Base-by-base conservation (phyloP, 495 filamentous ascomycete genomes). In the Penicillium verhagenii region DNA sequence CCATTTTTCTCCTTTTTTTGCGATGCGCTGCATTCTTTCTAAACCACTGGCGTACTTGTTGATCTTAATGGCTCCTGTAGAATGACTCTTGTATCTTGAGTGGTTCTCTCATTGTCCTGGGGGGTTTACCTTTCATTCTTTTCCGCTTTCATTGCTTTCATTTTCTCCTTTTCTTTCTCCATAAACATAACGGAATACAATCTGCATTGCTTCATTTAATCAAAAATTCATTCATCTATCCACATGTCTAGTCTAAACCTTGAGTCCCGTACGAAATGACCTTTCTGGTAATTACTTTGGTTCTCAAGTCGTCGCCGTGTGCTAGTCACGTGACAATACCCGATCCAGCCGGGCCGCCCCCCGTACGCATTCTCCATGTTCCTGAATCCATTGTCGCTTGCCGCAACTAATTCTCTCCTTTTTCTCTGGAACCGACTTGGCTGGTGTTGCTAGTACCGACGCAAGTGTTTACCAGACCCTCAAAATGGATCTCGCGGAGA, bases 401-500 rank as follows among this genome's bases (percentile, higher is more conserved):
- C 23, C 23, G 21, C 21, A 23, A 11, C 19, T 6, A 9, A 21
- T 1, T 13, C 39, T n/a, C 11, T 23, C 21, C 37, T 20, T 25
- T 16, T 21, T 18, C 14, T 14, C 43, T 46, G 13, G 25, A 50
- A 44, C 2, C 7, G 18, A 14, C 6, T 29, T 42, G 4, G 8
- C 28, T 38, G 18, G 45, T 31, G 29, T n/a, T 43, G n/a, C 25
- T 47, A 38, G 64, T n/a, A n/a, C n/a, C 61, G 57, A 60, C 21
- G 24, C 33, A 53, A 58, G 64, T 59, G 66, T 48, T 38, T 3
- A n/a, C 16, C 14, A 23, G 39, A 19, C 28, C 40, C n/a, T 47
- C 45, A 50, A 28, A 57, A 95, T 95, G 90, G 90, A 95, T 69
- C 73, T 92, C 53, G 86, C 90, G 70, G 89, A 93, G 72, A 84